phyloP scores from a whole-genome alignment of 306 rosid species.

The Vigna mungo region DNA sequence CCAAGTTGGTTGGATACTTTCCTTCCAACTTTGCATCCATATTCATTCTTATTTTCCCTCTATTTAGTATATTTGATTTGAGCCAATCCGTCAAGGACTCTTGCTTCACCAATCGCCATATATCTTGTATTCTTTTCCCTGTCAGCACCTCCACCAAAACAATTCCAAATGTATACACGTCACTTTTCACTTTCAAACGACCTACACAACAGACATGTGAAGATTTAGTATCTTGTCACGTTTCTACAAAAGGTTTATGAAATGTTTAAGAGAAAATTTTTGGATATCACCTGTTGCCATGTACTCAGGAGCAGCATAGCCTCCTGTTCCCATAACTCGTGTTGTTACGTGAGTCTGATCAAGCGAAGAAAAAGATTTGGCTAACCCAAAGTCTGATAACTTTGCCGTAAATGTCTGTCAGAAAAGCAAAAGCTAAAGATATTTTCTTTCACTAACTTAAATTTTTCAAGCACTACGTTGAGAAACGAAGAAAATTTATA shows the following conservation, averaged over 20 bases:
- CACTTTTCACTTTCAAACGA: conserved; percentile 78
- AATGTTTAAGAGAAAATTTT: background rate
- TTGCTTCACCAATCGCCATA: background rate
- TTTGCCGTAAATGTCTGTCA: conserved; percentile 70
- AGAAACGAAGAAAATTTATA: background rate
- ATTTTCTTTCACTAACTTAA: background rate
- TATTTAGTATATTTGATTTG: conserved; percentile 52
- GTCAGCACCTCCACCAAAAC: conserved; percentile 80
- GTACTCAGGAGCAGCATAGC: conserved; percentile 93
- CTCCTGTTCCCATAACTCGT: conserved; percentile 68
- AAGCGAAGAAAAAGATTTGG: conserved; percentile 67
- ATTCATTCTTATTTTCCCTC: conserved; percentile 60
- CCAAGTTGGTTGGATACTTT: conserved; percentile 77
- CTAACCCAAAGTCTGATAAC: conserved; percentile 92
- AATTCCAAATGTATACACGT: conserved; percentile 87
- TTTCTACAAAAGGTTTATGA: conserved; percentile 5
- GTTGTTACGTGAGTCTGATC: conserved; percentile 80
- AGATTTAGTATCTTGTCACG: conserved; percentile 1
- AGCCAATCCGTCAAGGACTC: no score
- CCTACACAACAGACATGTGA: conserved; percentile 54
- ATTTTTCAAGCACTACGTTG: conserved; percentile 5
- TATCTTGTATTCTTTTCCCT: conserved; percentile 38
- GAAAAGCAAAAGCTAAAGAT: background rate
- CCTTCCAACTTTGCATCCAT: conserved; percentile 82
- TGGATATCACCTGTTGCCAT: conserved; percentile 64